These are phyloP conservation scores for Moricandia moricandioides DNA, from an alignment of 345 rosid species.

Conservation along the genomic window DNA sequence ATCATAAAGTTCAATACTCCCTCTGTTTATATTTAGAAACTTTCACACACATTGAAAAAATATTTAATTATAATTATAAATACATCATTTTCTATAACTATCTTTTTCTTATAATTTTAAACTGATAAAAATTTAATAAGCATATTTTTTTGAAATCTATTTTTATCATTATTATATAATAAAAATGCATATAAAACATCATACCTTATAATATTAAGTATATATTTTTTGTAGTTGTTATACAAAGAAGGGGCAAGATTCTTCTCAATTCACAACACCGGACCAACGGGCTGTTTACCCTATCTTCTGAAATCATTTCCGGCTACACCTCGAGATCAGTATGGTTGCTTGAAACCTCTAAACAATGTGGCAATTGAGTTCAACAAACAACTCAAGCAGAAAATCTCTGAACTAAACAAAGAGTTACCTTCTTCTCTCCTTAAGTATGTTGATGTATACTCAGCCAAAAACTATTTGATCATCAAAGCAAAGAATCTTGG, in stretches of 20 bases:
- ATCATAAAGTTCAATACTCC: background rate
- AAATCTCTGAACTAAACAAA: conserved; percentile 38
- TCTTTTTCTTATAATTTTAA: no score
- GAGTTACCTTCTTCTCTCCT: conserved; percentile 49
- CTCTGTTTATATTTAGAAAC: no score
- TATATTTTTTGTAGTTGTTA: conserved; percentile 44
- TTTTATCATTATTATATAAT: no score
- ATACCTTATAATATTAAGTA: conserved; percentile 5
- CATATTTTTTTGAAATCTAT: no score
- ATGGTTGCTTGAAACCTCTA: conserved; percentile 57
- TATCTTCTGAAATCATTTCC: conserved; percentile 40
- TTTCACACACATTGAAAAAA: no score
- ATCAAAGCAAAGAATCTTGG: conserved; percentile 52
- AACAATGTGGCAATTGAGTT: conserved; percentile 65
- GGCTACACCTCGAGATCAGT: conserved; percentile 34
- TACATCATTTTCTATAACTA: no score
- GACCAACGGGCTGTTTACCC: conserved; percentile 78
- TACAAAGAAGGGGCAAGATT: conserved; percentile 68
- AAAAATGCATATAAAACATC: background rate
- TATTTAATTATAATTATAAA: no score
- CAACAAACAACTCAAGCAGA: conserved; percentile 61
- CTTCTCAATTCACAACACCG: conserved; percentile 82
- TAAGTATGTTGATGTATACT: conserved; percentile 65
- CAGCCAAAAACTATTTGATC: conserved; percentile 58
- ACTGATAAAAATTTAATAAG: no score